A percentile compares a stretch with the other conserved stretches of the same genome.
These are phyloP conservation scores for Aspergillus aculeatinus DNA, from an alignment of 2,329 filamentous ascomycete genomes.

Conservation along the genomic window DNA sequence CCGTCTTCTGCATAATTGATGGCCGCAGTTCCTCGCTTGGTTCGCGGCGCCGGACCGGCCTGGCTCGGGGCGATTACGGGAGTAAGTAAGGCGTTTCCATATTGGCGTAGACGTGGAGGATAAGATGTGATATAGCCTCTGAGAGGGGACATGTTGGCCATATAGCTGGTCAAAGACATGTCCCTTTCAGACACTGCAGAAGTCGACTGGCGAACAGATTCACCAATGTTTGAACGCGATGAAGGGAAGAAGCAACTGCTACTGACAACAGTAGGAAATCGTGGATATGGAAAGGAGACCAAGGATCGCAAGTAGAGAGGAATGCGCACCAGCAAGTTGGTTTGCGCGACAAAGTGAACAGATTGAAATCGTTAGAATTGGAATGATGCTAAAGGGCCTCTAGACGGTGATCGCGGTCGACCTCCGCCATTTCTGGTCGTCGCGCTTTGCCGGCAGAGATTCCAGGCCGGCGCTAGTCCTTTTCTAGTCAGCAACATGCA, in stretches of 20 bases:
- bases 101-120: constrained; percentile 83
- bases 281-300: not conserved
- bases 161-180: constrained; percentile 36
- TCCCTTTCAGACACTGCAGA: constrained; percentile 28
- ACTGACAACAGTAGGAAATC: not conserved
- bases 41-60: constrained; percentile 68
- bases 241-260: constrained; percentile 14
- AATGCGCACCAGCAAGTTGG: not conserved
- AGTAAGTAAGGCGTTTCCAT: constrained; percentile 87
- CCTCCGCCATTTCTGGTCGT: constrained; percentile 25
- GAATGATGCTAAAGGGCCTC: constrained; percentile 16
- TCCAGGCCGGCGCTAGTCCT: constrained; percentile 25
- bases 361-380: not conserved
- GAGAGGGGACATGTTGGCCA: constrained; percentile 57
- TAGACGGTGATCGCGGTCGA: constrained; percentile 25
- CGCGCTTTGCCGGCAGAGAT: constrained; percentile 31
- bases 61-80: constrained; percentile 74
- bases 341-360: not conserved
- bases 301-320: not conserved
- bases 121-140: constrained; percentile 91
- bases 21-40: constrained; percentile 91
- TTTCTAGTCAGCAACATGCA: constrained; percentile 23
- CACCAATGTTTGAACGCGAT: constrained; percentile 15
- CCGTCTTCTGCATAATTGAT: constrained; percentile 99
- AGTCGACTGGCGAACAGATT: constrained; percentile 19